Conservation (phyloP, 139 green algal species). For the Chlamydomonas applanata region DNA sequence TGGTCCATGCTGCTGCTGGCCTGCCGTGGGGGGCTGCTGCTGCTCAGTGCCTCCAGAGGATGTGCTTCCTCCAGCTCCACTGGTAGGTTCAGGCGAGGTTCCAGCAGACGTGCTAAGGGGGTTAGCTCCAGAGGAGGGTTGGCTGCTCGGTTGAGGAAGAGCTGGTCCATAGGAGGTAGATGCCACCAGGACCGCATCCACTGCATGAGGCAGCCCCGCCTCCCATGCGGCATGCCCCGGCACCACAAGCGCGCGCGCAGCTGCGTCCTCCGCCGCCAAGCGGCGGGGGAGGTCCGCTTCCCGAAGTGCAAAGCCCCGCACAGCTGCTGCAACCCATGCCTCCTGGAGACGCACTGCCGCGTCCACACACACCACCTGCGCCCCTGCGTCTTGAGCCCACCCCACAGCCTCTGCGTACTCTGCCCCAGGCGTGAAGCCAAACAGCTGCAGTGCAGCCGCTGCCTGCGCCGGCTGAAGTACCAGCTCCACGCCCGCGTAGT, state of each 20-base stretch:
- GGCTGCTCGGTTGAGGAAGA: no score
- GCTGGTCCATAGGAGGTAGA: no score
- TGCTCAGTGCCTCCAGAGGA: no score
- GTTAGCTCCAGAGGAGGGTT: no score
- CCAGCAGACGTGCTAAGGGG: no score
- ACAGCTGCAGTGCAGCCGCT: slow-evolving; percentile 10
- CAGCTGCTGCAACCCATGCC: slow-evolving; percentile 20
- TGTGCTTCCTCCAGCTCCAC: no score
- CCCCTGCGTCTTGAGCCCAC: background rate
- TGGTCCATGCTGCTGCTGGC: no score
- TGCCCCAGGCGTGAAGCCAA: slow-evolving; percentile 17
- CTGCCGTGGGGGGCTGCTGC: no score
- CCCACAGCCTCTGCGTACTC: slow-evolving; percentile 10
- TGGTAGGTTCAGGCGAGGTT: no score
- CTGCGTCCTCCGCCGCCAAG: slow-evolving; percentile 7
- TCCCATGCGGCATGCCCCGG: background rate
- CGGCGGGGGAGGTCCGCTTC: slow-evolving; percentile 18
- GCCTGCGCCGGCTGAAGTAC: slow-evolving; percentile 10
- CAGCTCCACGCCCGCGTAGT: slow-evolving; percentile 18
- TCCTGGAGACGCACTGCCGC: slow-evolving; percentile 28
- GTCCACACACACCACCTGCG: slow-evolving; percentile 24
- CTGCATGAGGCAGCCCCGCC: background rate
- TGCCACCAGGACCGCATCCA: background rate
- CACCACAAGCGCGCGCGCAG: background rate
- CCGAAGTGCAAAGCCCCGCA: slow-evolving; percentile 3